These are phyloP conservation scores for Kwoniella europaea DNA, from an alignment of 768 basidiomycete species.

Conservation along the genomic window DNA sequence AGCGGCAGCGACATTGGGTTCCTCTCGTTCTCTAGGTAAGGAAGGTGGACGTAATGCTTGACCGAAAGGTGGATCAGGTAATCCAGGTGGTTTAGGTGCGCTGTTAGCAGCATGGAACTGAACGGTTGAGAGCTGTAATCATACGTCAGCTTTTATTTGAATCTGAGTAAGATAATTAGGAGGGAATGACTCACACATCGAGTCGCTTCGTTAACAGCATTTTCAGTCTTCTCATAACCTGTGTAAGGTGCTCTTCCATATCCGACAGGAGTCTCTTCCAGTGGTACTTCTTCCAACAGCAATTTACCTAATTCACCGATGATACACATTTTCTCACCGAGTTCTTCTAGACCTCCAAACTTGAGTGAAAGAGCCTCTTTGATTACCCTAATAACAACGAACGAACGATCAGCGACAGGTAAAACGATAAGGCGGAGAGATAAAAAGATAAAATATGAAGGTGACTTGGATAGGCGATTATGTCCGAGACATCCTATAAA, in stretches of 20 bases:
- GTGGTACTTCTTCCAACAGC: conserved; percentile 73
- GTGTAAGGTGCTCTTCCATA: conserved; percentile 73
- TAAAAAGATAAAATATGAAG: not conserved
- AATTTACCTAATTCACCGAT: conserved; percentile 64
- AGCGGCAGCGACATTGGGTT: conserved; percentile 38
- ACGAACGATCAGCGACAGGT: not conserved
- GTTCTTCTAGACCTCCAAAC: conserved; percentile 83
- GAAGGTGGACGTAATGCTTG: conserved; percentile 25
- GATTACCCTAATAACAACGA: conserved; percentile 58
- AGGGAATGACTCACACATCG: conserved; percentile 51
- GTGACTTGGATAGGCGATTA: no score
- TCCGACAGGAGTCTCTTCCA: conserved; percentile 80
- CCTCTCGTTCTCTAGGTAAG: conserved; percentile 22
- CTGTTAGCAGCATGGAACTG: conserved; percentile 38
- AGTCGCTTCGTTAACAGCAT: conserved; percentile 68
- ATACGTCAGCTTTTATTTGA: conserved; percentile 12
- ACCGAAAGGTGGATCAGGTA: conserved; percentile 34
- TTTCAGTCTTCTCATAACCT: conserved; percentile 67
- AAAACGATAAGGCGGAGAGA: not conserved
- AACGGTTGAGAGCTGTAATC: conserved; percentile 39
- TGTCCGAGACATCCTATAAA: no score
- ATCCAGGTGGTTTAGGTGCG: conserved; percentile 39
- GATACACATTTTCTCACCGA: conserved; percentile 77
- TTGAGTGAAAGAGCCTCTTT: conserved; percentile 78
- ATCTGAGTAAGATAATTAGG: not conserved